These are phyloP conservation scores for Beauveria medogensis DNA, from an alignment of 2,329 filamentous ascomycete species.

Conservation along the genomic window DNA sequence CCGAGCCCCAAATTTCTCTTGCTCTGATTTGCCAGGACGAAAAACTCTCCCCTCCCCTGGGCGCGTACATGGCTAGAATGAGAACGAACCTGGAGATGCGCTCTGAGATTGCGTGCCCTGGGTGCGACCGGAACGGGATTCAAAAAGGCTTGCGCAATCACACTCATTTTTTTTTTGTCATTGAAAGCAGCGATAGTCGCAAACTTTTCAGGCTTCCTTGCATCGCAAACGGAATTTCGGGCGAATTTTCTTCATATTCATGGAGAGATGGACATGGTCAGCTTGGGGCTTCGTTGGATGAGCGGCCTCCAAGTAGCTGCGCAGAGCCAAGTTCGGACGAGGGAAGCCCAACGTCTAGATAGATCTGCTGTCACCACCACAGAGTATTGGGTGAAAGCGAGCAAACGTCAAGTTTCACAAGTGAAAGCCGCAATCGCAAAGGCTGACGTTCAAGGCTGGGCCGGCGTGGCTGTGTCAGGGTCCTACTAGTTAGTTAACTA, in stretches of 20 bases:
- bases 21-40: not conserved
- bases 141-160: slow-evolving; percentile 10
- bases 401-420: slow-evolving; percentile 1
- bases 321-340: not conserved
- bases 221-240: too few relatives aligned
- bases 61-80: not conserved
- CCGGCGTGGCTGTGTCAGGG: slow-evolving; percentile 3
- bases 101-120: not conserved
- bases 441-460: not conserved
- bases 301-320: not conserved
- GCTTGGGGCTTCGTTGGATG: not conserved
- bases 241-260: not conserved
- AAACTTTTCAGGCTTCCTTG: not conserved
- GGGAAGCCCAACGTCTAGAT: not conserved
- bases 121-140: slow-evolving; percentile 7
- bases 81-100: not conserved
- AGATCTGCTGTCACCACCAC: not conserved
- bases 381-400: not conserved
- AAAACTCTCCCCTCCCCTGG: not conserved
- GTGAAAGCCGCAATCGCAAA: not conserved
- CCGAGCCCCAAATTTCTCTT: too few relatives aligned
- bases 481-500: not conserved
- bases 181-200: not conserved
- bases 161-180: not conserved
- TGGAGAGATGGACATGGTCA: not conserved